phyloP scores from a whole-genome alignment of 768 basidiomycete genomes.

The Tricholoma terreum region DNA sequence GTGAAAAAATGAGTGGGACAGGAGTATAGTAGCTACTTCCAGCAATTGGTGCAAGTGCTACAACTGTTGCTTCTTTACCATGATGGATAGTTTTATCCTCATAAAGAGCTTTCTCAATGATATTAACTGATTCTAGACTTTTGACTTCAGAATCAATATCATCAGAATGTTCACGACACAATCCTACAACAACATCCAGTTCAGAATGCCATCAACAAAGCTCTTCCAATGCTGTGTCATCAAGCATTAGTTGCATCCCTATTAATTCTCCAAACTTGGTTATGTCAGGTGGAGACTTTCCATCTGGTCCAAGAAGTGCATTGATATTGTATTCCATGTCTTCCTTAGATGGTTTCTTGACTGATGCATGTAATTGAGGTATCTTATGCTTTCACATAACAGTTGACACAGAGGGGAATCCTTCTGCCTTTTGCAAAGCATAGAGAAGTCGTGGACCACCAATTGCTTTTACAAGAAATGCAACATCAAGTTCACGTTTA shows the following conservation, averaged over 20 bases:
- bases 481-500: constrained; percentile 21
- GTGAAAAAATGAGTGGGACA: constrained; percentile 18
- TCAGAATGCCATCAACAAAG: constrained; percentile 12
- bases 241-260: constrained; percentile 22
- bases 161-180: neutral
- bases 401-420: constrained; percentile 20
- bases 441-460: constrained; percentile 25
- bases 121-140: constrained; percentile 3
- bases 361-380: constrained; percentile 12
- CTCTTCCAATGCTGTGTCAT: constrained; percentile 26
- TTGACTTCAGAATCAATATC: neutral
- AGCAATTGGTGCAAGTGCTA: constrained; percentile 22
- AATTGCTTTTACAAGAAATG: constrained; percentile 23
- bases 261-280: constrained; percentile 4
- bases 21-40: constrained; percentile 20
- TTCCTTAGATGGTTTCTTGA: neutral
- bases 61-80: constrained; percentile 28
- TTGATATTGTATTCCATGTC: neutral
- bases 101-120: constrained; percentile 8
- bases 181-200: constrained; percentile 2
- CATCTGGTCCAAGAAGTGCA: neutral
- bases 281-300: neutral
- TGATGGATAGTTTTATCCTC: constrained; percentile 10
- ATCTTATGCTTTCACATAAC: constrained; percentile 7
- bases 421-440: constrained; percentile 20